phyloP scores from a whole-genome alignment of 192 early-diverging fungal species.

The Linnemannia hyalina region DNA sequence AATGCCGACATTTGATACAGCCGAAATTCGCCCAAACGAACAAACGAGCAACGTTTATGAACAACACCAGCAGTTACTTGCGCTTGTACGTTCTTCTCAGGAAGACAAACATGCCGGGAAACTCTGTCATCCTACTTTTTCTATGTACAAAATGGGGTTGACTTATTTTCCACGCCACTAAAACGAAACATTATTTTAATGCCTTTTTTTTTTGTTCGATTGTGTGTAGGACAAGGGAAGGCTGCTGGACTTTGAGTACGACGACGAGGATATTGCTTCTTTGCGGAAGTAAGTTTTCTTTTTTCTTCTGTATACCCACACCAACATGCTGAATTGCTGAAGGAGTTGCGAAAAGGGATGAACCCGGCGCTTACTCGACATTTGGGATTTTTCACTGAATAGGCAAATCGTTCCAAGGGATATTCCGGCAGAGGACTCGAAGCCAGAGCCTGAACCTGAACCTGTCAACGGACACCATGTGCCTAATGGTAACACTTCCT shows the following conservation, averaged over 20 bases:
- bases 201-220: neutral
- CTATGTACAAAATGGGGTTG: neutral
- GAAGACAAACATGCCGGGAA: neutral
- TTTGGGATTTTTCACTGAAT: neutral
- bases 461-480: slow-evolving; percentile 11
- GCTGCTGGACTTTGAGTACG: slow-evolving; percentile 64
- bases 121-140: neutral
- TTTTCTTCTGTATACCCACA: no score
- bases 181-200: neutral
- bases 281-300: slow-evolving; percentile 57
- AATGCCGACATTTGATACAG: neutral
- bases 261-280: slow-evolving; percentile 62
- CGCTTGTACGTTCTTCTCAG: neutral
- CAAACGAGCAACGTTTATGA: neutral
- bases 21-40: no score
- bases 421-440: neutral
- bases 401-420: slow-evolving; percentile 49
- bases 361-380: neutral
- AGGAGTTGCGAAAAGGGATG: neutral
- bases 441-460: slow-evolving; percentile 3
- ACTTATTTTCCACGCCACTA: slow-evolving; percentile 3
- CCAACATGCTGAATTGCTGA: neutral
- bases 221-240: slow-evolving; percentile 64
- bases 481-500: slow-evolving; percentile 14
- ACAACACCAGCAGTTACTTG: neutral